Evolutionary conservation across 2,329 filamentous ascomycete genomes (phyloP), one percentile per base, ranked within the genome.

Genomic region (Hymenoscyphus fructigenus): DNA sequence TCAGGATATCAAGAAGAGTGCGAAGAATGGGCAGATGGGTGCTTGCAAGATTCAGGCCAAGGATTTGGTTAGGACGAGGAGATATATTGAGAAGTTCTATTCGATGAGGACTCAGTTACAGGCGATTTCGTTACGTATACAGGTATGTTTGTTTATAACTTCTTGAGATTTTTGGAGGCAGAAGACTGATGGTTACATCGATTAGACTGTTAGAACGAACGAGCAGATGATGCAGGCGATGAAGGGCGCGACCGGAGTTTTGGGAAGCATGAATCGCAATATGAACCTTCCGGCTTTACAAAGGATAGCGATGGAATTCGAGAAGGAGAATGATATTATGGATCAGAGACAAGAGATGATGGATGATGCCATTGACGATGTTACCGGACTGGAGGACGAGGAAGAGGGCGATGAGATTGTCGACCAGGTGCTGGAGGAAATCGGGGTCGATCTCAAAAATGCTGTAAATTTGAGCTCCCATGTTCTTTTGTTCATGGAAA

Each of bases 161-260:
- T 26, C 23, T 14, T 23, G 47, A 20, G 47, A 12, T 12, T 14
- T n/a, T 44, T 14, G 7, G 47, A 23, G 10, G 23, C 47, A 23
- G 20, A 23, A 5, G 9, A 26, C 47, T 53, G 12, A 53, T n/a
- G 23, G 3, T 23, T 26, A 20, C 14, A 26, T 26, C 7, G 3
- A 12, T 26, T 73, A 97, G 92, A 99, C 95, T 59, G 94, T 98
- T 69, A 89, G 95, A 69, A 97, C 93, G 71, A 99, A 99, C 78
- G 95, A 99, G 78, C 94, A 98, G 79, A 99, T 99, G 95, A 97
- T 97, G 93, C 92, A 97, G 79, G 95, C 93, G 9, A 98, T 99
- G 95, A 99, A 97, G 79, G 95, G 95, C 38, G 95, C 95, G 4
- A 98, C 95, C 1, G 88, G 90, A 79, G 89, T 97, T 2, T 83